phyloP scores from a whole-genome alignment of 768 basidiomycete species.

The Omphalotus guepiniiformis region DNA sequence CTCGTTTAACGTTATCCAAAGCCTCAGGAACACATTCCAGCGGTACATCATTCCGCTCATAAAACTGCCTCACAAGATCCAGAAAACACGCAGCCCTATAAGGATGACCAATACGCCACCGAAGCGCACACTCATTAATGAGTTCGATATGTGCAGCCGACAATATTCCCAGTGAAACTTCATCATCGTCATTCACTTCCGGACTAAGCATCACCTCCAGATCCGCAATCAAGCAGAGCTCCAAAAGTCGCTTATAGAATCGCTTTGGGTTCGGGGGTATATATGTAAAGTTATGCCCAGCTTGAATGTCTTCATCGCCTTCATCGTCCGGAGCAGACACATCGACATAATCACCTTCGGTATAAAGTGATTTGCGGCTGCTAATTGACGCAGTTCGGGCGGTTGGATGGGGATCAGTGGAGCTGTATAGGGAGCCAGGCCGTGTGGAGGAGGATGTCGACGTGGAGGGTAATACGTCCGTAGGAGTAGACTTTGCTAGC shows the following conservation, averaged over 20 bases:
- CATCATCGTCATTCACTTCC: slow-evolving; percentile 90
- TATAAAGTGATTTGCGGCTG: slow-evolving; percentile 60
- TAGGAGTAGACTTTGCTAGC: slow-evolving; percentile 72
- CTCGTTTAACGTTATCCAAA: slow-evolving; percentile 65
- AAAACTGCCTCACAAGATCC: slow-evolving; percentile 81
- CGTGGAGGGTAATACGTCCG: slow-evolving; percentile 46
- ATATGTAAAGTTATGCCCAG: slow-evolving; percentile 79
- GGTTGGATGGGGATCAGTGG: slow-evolving; percentile 30
- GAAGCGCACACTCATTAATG: slow-evolving; percentile 80
- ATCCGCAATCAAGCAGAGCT: slow-evolving; percentile 79
- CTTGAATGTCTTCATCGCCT: slow-evolving; percentile 65
- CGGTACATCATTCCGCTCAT: slow-evolving; percentile 86
- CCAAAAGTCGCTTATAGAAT: slow-evolving; percentile 81
- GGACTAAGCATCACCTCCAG: slow-evolving; percentile 87
- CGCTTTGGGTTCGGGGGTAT: slow-evolving; percentile 86
- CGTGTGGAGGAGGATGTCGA: slow-evolving; percentile 42
- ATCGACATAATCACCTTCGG: slow-evolving; percentile 22
- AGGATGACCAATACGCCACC: slow-evolving; percentile 84
- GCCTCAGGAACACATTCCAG: slow-evolving; percentile 94
- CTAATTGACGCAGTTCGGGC: slow-evolving; percentile 59
- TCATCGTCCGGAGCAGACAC: slow-evolving; percentile 35
- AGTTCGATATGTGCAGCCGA: slow-evolving; percentile 76
- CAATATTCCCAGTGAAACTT: slow-evolving; percentile 91
- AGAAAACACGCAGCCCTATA: slow-evolving; percentile 80
- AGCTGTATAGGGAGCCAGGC: slow-evolving; percentile 55